These are phyloP conservation scores for Globisporangium acanthophoron DNA, from an alignment of 352 stramenopile species.

Conservation along the genomic window DNA sequence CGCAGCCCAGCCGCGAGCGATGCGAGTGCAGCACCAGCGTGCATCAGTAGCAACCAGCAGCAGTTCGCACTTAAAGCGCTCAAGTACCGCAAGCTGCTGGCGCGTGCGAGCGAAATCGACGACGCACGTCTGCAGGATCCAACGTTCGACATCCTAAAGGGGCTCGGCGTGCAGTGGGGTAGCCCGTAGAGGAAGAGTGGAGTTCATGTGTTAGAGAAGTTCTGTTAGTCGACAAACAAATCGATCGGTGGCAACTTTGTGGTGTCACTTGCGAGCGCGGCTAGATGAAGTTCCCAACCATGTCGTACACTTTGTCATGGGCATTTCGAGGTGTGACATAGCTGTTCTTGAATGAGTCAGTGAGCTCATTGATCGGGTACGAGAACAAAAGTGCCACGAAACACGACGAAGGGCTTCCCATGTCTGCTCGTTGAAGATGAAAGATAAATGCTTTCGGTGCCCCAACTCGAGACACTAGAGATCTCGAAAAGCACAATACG, in stretches of 20 bases:
- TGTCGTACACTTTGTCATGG: too few relatives aligned
- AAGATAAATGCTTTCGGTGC: too few relatives aligned
- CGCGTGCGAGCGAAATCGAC: constrained; percentile 22
- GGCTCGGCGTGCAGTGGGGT: constrained; percentile 20
- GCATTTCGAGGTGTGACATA: too few relatives aligned
- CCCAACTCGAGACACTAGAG: too few relatives aligned
- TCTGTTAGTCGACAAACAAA: neutral
- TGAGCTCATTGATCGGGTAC: too few relatives aligned
- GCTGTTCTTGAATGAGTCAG: too few relatives aligned
- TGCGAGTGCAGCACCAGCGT: neutral
- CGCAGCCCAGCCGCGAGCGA: neutral
- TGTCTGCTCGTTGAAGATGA: too few relatives aligned
- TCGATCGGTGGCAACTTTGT: neutral
- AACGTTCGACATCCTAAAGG: constrained; percentile 29
- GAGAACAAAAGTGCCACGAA: too few relatives aligned
- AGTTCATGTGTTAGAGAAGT: neutral
- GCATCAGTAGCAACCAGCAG: constrained; percentile 16
- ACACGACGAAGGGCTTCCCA: too few relatives aligned
- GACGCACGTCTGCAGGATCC: constrained; percentile 21
- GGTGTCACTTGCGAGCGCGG: neutral
- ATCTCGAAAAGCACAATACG: too few relatives aligned
- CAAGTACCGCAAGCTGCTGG: constrained; percentile 28
- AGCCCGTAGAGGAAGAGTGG: constrained; percentile 10
- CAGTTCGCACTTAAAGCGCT: constrained; percentile 27
- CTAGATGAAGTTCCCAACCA: neutral